phyloP scores from a whole-genome alignment of 177 flowering plant species.

The Vitis hybrid region DNA sequence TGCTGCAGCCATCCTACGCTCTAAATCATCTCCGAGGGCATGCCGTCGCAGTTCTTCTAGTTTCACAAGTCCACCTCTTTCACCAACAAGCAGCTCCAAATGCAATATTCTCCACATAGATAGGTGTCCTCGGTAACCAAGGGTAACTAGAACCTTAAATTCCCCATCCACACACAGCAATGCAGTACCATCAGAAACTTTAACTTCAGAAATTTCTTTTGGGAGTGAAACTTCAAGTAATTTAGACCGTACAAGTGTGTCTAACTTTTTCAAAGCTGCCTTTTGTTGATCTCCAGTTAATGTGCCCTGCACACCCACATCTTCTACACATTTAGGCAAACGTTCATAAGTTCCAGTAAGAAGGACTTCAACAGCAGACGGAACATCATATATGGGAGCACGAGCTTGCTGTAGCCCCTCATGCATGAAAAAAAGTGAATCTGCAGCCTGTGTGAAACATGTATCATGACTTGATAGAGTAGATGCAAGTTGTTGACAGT shows the following conservation, averaged over 20 bases:
- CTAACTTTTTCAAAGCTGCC: slow-evolving; percentile 76
- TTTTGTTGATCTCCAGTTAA: slow-evolving; percentile 65
- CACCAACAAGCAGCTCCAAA: slow-evolving; percentile 94
- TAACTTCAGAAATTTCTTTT: slow-evolving; percentile 76
- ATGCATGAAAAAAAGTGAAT: slow-evolving; percentile 94
- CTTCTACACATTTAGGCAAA: slow-evolving; percentile 90
- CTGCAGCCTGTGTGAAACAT: slow-evolving; percentile 95
- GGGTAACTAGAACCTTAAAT: slow-evolving; percentile 84
- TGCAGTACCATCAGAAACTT: slow-evolving; percentile 82
- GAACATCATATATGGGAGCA: slow-evolving; percentile 97
- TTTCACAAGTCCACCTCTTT: slow-evolving; percentile 73
- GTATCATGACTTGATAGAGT: slow-evolving; percentile 95
- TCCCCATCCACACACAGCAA: slow-evolving; percentile 80
- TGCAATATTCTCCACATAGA: slow-evolving; percentile 94
- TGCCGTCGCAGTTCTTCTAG: slow-evolving; percentile 75
- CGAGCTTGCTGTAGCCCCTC: slow-evolving; percentile 98
- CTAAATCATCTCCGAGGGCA: slow-evolving; percentile 91
- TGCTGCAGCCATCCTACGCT: slow-evolving; percentile 92
- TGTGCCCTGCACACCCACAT: slow-evolving; percentile 63
- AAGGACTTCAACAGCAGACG: slow-evolving; percentile 86
- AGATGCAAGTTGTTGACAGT: slow-evolving; percentile 88
- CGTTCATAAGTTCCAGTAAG: slow-evolving; percentile 81
- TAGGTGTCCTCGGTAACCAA: slow-evolving; percentile 93
- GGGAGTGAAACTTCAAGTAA: slow-evolving; percentile 78
- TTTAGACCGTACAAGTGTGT: slow-evolving; percentile 78